Evolutionary conservation across 345 rosid species (phyloP).

Genomic region (Citrus mangshanensis): DNA sequence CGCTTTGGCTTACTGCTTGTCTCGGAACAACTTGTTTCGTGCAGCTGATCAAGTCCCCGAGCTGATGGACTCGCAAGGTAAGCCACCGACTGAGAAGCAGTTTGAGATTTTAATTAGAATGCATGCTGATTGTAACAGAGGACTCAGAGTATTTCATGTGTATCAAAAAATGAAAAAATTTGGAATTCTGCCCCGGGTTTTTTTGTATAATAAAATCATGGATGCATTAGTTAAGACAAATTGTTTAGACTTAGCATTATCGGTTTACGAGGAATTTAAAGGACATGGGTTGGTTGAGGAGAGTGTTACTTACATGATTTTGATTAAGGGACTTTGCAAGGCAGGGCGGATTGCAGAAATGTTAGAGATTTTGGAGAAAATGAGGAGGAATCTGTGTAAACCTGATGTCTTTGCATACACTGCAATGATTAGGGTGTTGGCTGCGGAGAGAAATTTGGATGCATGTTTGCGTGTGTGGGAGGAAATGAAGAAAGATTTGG

Average conservation of each 20-base stretch:
- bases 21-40: slow-evolving; percentile 54
- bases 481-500: slow-evolving; percentile 67
- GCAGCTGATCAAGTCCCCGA: slow-evolving; percentile 91
- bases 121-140: slow-evolving; percentile 82
- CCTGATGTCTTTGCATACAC: slow-evolving; percentile 93
- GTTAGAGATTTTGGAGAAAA: slow-evolving; percentile 56
- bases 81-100: slow-evolving; percentile 73
- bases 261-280: slow-evolving; percentile 80
- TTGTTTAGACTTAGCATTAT: slow-evolving; percentile 66
- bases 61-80: slow-evolving; percentile 84
- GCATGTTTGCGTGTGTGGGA: slow-evolving; percentile 79
- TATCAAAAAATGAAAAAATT: slow-evolving; percentile 90
- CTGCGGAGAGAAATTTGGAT: slow-evolving; percentile 62
- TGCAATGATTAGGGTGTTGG: slow-evolving; percentile 64
- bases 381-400: slow-evolving; percentile 66
- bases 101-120: slow-evolving; percentile 90
- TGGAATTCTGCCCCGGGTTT: slow-evolving; percentile 64
- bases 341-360: slow-evolving; percentile 59
- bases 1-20: slow-evolving; percentile 83
- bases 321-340: slow-evolving; percentile 79
- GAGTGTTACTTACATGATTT: slow-evolving; percentile 66
- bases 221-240: slow-evolving; percentile 63
- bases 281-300: slow-evolving; percentile 72
- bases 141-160: slow-evolving; percentile 72
- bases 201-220: slow-evolving; percentile 75